A percentile compares a stretch with the other conserved stretches of the same genome.
Conservation (phyloP, 176 grass and related monocot genomes). For the Avena eriantha region DNA sequence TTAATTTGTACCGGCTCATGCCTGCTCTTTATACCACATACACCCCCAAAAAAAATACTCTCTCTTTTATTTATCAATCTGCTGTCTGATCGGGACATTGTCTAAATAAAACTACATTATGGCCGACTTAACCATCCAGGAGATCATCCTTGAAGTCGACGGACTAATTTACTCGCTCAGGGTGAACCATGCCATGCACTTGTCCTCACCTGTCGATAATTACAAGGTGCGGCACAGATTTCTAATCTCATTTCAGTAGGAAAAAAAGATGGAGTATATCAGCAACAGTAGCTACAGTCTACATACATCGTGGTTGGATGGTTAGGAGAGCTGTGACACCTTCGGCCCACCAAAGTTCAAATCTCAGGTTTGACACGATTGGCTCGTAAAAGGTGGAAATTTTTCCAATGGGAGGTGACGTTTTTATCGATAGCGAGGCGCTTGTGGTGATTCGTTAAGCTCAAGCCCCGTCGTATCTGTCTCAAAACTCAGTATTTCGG, state of each 20-base stretch:
- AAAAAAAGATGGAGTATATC: background rate
- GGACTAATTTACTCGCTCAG: conserved; percentile 43
- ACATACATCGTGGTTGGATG: too few relatives aligned
- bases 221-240: conserved; percentile 37
- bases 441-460: too few relatives aligned
- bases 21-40: conserved; percentile 33
- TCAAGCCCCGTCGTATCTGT: too few relatives aligned
- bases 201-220: conserved; percentile 39
- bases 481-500: too few relatives aligned
- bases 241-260: background rate
- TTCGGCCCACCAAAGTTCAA: background rate
- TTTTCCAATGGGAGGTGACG: too few relatives aligned
- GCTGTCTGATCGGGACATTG: conserved; percentile 36
- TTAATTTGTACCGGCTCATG: conserved; percentile 53
- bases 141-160: conserved; percentile 29
- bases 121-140: background rate
- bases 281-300: conserved; percentile 15
- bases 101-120: conserved; percentile 34
- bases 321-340: too few relatives aligned
- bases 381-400: too few relatives aligned
- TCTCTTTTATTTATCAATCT: conserved; percentile 26
- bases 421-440: too few relatives aligned
- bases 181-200: conserved; percentile 49
- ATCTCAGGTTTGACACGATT: too few relatives aligned
- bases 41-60: background rate